Percentiles rank a stretch among this genome's conserved stretches.
Evolutionary conservation across 2,329 filamentous ascomycete genomes (phyloP).

Genomic region (Claviceps lovelessii): DNA sequence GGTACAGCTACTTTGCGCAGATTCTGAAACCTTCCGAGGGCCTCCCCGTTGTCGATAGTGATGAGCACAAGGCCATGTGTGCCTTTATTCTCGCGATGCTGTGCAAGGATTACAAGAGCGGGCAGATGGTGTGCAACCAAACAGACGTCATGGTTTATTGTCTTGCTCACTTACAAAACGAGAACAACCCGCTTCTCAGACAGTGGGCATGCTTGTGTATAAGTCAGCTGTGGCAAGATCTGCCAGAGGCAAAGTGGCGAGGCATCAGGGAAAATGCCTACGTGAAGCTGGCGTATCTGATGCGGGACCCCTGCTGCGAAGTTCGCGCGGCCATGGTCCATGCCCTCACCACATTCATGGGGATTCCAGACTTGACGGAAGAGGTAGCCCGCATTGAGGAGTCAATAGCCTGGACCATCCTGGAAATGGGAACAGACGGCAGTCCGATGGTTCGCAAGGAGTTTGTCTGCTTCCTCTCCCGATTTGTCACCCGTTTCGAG

Average conservation of each 20-base stretch:
- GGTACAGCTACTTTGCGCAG: conserved; percentile 90
- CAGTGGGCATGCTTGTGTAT: conserved; percentile 96
- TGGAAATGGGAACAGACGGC: conserved; percentile 86
- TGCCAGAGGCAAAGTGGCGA: conserved; percentile 86
- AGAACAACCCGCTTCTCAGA: conserved; percentile 73
- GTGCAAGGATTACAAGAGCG: conserved; percentile 85
- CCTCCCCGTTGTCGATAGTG: conserved; percentile 73
- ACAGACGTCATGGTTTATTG: conserved; percentile 85
- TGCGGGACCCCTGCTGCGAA: conserved; percentile 77
- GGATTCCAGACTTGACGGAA: conserved; percentile 82
- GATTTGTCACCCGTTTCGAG: conserved; percentile 79
- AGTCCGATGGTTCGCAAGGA: conserved; percentile 91
- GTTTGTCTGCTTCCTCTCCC: conserved; percentile 82
- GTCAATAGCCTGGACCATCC: conserved; percentile 71
- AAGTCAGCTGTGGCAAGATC: conserved; percentile 85
- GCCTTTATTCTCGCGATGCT: conserved; percentile 96
- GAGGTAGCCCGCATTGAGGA: conserved; percentile 87
- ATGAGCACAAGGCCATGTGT: conserved; percentile 97
- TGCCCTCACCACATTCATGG: conserved; percentile 84
- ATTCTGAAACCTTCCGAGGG: conserved; percentile 76
- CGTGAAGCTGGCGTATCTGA: conserved; percentile 62
- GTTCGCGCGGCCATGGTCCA: conserved; percentile 88
- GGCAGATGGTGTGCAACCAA: conserved; percentile 80
- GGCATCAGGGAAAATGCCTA: conserved; percentile 84
- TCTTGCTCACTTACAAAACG: conserved; percentile 66